A percentile compares a stretch with the other conserved stretches of the same genome.
These are phyloP conservation scores for Candida parachauliodes DNA, from an alignment of 805 yeast species.

Conservation along the genomic window DNA sequence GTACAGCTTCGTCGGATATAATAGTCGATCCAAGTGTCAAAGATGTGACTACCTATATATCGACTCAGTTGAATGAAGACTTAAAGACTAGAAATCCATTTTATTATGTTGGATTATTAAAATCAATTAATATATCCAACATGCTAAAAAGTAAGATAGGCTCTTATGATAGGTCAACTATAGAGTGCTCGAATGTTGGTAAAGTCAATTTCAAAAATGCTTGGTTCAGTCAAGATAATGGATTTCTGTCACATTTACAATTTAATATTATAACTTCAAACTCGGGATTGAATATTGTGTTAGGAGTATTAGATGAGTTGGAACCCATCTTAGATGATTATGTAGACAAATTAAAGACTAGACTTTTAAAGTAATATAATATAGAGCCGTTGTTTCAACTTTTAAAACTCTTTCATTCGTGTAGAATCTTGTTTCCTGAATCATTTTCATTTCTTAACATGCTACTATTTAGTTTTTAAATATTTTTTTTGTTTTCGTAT, in stretches of 20 bases:
- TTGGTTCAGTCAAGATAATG: conserved; percentile 18
- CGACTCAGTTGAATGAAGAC: conserved; percentile 1
- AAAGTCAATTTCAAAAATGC: conserved; percentile 11
- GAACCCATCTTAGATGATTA: conserved; percentile 11
- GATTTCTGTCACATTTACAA: conserved; percentile 13
- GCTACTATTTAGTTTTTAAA: background rate
- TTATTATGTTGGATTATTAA: conserved; percentile 13
- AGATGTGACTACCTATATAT: background rate
- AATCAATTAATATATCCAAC: conserved; percentile 10
- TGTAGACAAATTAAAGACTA: conserved; percentile 3
- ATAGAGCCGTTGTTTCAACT: background rate
- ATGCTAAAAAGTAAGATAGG: conserved; percentile 11
- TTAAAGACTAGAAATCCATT: conserved; percentile 12
- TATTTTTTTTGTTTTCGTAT: too few species aligned
- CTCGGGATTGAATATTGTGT: conserved; percentile 16
- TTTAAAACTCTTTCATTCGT: too few species aligned
- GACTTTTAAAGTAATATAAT: conserved; percentile 1
- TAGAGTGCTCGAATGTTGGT: conserved; percentile 21
- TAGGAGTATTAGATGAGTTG: conserved; percentile 13
- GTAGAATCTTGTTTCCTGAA: too few species aligned
- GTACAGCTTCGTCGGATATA: conserved; percentile 13
- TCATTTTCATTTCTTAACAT: too few species aligned
- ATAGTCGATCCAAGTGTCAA: conserved; percentile 8
- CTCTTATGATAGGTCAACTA: conserved; percentile 10
- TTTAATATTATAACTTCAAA: conserved; percentile 12